Evolutionary conservation across 2,329 filamentous ascomycete species (phyloP).

Genomic region (Aspergillus melleus): DNA sequence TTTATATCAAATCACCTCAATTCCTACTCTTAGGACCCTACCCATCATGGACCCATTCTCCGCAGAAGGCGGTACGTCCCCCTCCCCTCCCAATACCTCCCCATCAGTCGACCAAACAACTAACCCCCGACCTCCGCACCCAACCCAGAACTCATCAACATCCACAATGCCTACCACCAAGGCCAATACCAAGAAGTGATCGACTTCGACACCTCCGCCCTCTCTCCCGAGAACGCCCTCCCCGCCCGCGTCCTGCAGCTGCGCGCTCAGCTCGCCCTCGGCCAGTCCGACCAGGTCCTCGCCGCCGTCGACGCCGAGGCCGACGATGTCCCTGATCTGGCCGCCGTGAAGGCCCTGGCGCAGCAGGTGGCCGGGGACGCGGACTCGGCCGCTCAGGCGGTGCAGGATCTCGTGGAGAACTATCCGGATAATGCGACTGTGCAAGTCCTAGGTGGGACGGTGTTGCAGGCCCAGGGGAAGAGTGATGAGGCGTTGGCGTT

Average conservation of each 20-base stretch:
- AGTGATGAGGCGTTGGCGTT: slow-evolving; percentile 82
- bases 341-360: slow-evolving; percentile 75
- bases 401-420: slow-evolving; percentile 67
- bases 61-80: slow-evolving; percentile 57
- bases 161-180: slow-evolving; percentile 66
- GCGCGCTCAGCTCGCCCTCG: slow-evolving; percentile 79
- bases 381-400: slow-evolving; percentile 61
- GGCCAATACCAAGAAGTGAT: slow-evolving; percentile 85
- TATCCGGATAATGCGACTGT: slow-evolving; percentile 74
- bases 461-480: slow-evolving; percentile 76
- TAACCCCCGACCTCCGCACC: slow-evolving; percentile 7
- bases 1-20: neutral
- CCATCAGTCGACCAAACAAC: slow-evolving; percentile 7
- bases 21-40: neutral
- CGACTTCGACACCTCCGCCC: slow-evolving; percentile 77
- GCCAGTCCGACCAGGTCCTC: slow-evolving; percentile 72
- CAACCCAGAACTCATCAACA: slow-evolving; percentile 62
- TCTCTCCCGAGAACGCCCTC: slow-evolving; percentile 75
- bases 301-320: slow-evolving; percentile 63
- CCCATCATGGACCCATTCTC: slow-evolving; percentile 63
- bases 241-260: slow-evolving; percentile 76
- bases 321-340: slow-evolving; percentile 67
- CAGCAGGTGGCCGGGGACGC: slow-evolving; percentile 61
- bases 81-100: neutral
- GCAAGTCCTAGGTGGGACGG: slow-evolving; percentile 77